A percentile compares a stretch with the other conserved stretches of the same genome.
phyloP scores from a whole-genome alignment of 2,329 filamentous ascomycete genomes.

The Calonectria pauciramosa region DNA sequence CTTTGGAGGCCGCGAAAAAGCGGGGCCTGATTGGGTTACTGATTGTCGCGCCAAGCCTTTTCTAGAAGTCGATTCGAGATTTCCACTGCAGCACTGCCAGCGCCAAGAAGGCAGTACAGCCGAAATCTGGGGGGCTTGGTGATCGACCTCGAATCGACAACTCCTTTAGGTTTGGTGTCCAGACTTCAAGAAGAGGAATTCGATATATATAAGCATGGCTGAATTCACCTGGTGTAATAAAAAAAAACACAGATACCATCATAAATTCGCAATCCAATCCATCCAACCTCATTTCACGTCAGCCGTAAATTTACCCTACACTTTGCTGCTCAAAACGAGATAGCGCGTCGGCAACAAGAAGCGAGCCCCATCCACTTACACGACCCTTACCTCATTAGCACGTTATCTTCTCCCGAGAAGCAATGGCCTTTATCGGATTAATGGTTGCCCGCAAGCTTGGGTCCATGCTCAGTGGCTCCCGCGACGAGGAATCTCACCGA shows the following conservation, averaged over 20 bases:
- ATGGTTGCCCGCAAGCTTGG: slow-evolving; percentile 14
- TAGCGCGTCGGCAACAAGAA: not conserved
- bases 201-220: slow-evolving; percentile 10
- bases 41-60: slow-evolving; percentile 28
- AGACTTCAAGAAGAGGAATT: not conserved
- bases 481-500: not conserved
- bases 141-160: slow-evolving; percentile 6
- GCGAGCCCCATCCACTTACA: not conserved
- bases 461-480: slow-evolving; percentile 18
- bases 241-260: not conserved
- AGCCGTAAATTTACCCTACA: slow-evolving; percentile 15
- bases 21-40: not conserved
- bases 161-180: slow-evolving; percentile 26
- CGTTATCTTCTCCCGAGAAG: not conserved
- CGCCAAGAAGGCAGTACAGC: slow-evolving; percentile 35
- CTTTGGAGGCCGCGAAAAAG: slow-evolving; percentile 11
- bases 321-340: not conserved
- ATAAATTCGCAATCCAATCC: not conserved
- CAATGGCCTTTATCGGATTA: slow-evolving; percentile 38
- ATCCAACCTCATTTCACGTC: not conserved
- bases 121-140: slow-evolving; percentile 15
- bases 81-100: slow-evolving; percentile 17
- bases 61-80: slow-evolving; percentile 38
- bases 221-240: not conserved
- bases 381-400: not conserved